Percentiles rank a stretch among this genome's conserved stretches.
These are phyloP conservation scores for Rhodosporidiobolus sp. DNA, from an alignment of 768 basidiomycete genomes.

Conservation along the genomic window DNA sequence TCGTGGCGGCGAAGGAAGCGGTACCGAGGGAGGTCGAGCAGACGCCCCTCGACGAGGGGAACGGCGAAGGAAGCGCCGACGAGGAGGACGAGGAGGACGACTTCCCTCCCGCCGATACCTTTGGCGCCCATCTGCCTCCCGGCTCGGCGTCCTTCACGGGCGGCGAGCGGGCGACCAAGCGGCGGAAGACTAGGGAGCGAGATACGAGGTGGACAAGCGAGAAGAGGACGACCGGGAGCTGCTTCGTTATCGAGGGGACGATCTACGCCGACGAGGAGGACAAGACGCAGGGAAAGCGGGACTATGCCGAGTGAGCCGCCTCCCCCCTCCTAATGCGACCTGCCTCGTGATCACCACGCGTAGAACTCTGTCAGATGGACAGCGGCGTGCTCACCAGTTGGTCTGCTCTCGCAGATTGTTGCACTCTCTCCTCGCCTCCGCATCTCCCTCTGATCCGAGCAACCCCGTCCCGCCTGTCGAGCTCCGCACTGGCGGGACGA, in stretches of 20 bases:
- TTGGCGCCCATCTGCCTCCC: not conserved
- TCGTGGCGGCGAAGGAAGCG: not conserved
- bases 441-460: no score
- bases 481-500: not conserved
- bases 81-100: not conserved
- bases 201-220: constrained; percentile 5
- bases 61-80: not conserved
- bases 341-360: not conserved
- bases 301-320: constrained; percentile 17
- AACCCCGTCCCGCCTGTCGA: not conserved
- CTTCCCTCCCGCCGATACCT: not conserved
- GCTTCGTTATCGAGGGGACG: constrained; percentile 9
- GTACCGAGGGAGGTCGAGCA: not conserved
- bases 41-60: not conserved
- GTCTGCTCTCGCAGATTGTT: no score
- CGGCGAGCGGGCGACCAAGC: not conserved
- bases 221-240: constrained; percentile 2
- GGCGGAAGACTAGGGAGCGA: not conserved
- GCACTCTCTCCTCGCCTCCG: no score
- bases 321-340: no score
- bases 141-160: not conserved
- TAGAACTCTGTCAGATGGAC: constrained; percentile 5
- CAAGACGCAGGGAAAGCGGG: not conserved
- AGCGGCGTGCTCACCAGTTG: not conserved
- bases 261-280: constrained; percentile 12